Conservation (phyloP, 2,329 filamentous ascomycete genomes). For the Stenocarpella maydis region DNA sequence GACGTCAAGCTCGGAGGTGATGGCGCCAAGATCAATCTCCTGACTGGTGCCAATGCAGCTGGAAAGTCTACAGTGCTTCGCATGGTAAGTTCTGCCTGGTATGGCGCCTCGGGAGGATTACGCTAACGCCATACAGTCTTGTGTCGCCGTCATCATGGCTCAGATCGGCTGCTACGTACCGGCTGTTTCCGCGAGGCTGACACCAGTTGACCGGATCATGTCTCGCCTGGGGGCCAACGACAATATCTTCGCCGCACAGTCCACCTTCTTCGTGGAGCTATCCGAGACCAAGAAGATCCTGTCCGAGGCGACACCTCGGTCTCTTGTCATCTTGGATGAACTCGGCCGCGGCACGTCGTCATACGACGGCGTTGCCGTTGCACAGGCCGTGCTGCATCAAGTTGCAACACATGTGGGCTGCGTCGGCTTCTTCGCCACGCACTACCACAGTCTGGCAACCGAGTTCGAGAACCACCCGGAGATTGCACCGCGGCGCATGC, state of each 20-base stretch:
- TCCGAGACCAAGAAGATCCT: constrained; percentile 99
- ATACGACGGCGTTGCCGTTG: constrained; percentile 96
- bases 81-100: constrained; percentile 70
- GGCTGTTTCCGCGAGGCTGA: constrained; percentile 81
- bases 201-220: constrained; percentile 97
- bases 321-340: constrained; percentile 95
- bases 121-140: constrained; percentile 68
- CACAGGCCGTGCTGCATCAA: constrained; percentile 96
- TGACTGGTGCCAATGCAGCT: constrained; percentile 96
- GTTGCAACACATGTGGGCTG: constrained; percentile 93
- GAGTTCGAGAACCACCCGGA: constrained; percentile 93
- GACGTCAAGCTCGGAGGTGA: constrained; percentile 87
- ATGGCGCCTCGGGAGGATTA: background rate
- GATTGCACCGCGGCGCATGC: constrained; percentile 87
- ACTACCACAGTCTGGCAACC: constrained; percentile 92
- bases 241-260: constrained; percentile 98
- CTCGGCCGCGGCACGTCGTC: constrained; percentile 93
- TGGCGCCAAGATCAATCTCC: constrained; percentile 82
- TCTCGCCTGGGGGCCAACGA: constrained; percentile 96
- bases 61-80: constrained; percentile 96
- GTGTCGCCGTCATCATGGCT: constrained; percentile 95
- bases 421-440: constrained; percentile 95
- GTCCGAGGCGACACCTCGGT: constrained; percentile 90
- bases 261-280: constrained; percentile 97
- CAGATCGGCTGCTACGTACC: constrained; percentile 95